A percentile compares a stretch with the other conserved stretches of the same genome.
These are phyloP conservation scores for Botryosphaeria dothidea DNA, from an alignment of 2,329 filamentous ascomycete genomes.

Conservation along the genomic window DNA sequence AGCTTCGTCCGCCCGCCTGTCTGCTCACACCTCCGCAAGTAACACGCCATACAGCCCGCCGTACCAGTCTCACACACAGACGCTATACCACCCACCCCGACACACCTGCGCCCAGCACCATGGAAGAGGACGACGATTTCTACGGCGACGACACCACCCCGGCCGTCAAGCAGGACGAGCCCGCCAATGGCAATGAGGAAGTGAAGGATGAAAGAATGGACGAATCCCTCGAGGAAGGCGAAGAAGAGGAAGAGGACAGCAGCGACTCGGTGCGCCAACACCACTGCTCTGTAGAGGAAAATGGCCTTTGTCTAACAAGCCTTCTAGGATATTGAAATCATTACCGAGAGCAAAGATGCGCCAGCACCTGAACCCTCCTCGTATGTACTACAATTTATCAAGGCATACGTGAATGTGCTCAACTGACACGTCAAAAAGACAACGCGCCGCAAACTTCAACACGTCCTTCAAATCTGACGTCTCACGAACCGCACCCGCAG, in stretches of 20 bases:
- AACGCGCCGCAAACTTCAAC: slow-evolving; percentile 31
- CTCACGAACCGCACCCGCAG: slow-evolving; percentile 28
- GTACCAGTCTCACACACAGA: neutral
- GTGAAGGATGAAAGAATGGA: slow-evolving; percentile 48
- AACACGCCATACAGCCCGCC: neutral
- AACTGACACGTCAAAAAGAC: slow-evolving; percentile 24
- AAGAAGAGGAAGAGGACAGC: slow-evolving; percentile 48
- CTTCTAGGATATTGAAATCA: slow-evolving; percentile 54
- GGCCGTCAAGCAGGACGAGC: slow-evolving; percentile 25
- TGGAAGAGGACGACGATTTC: slow-evolving; percentile 56
- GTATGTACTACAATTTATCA: slow-evolving; percentile 25
- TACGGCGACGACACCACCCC: slow-evolving; percentile 37
- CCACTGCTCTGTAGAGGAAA: neutral
- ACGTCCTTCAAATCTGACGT: slow-evolving; percentile 38
- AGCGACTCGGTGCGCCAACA: slow-evolving; percentile 39
- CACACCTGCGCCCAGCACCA: slow-evolving; percentile 24
- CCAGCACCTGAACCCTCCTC: slow-evolving; percentile 36
- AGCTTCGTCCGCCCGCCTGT: neutral
- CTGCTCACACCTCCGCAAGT: neutral
- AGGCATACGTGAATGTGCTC: neutral
- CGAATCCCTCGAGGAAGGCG: slow-evolving; percentile 44
- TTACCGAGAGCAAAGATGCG: slow-evolving; percentile 49
- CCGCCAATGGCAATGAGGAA: slow-evolving; percentile 31
- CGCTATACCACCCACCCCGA: neutral
- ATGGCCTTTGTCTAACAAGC: slow-evolving; percentile 24